Evolutionary conservation across 108 stramenopile genomes (phyloP).

Genomic region (Fistulifera pelliculosa): DNA sequence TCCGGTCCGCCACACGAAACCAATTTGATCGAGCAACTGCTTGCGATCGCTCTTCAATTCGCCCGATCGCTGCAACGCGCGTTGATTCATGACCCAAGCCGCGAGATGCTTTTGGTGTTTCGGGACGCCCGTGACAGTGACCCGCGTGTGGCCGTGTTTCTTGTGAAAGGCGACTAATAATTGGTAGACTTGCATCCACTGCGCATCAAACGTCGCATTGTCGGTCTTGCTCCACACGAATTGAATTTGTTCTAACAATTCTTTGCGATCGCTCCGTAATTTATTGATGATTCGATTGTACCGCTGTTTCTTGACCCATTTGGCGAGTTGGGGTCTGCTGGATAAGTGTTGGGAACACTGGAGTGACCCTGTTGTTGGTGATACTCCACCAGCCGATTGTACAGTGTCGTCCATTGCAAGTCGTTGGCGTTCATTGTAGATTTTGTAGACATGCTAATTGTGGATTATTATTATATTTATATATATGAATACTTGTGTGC

Average conservation of each 20-base stretch:
- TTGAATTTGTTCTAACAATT: conserved; percentile 2
- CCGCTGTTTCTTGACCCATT: conserved; percentile 14
- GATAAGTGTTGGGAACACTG: conserved; percentile 6
- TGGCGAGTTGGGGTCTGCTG: conserved; percentile 1
- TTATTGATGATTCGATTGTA: neutral
- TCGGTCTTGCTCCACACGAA: neutral
- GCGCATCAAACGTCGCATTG: conserved; percentile 25
- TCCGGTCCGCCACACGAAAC: conserved; percentile 9
- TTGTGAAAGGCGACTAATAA: neutral
- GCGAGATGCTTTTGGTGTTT: conserved; percentile 1
- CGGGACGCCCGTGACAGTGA: neutral
- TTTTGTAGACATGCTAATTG: too few species aligned
- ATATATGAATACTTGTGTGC: too few species aligned
- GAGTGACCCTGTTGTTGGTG: conserved; percentile 3
- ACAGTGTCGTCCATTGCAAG: neutral
- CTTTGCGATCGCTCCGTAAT: conserved; percentile 1
- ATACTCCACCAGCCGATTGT: conserved; percentile 1
- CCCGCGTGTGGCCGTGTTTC: conserved; percentile 2
- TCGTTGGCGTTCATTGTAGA: too few species aligned
- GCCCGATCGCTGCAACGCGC: neutral
- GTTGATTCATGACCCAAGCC: conserved; percentile 26
- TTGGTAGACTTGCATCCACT: conserved; percentile 1
- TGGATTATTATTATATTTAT: too few species aligned
- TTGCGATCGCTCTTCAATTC: neutral
- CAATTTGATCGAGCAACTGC: conserved; percentile 7